Evolutionary conservation across 768 basidiomycete genomes (phyloP).

Genomic region (Pleurotus salmoneostramineus): DNA sequence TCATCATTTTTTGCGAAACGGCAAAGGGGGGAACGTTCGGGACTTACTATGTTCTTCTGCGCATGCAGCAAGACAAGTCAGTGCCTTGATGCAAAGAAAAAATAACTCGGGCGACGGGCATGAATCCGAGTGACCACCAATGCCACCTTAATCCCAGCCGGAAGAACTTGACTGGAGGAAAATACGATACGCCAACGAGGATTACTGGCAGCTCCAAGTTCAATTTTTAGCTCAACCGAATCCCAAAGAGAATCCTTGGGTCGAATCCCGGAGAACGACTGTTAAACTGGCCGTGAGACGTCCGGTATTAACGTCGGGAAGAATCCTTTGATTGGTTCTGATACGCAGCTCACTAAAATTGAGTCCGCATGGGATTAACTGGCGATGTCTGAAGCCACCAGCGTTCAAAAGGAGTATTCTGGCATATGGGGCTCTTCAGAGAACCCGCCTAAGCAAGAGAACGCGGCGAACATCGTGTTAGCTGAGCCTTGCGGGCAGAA

Average conservation of each 20-base stretch:
- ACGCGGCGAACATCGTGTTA: not conserved
- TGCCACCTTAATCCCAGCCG: not conserved
- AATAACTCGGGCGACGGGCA: not conserved
- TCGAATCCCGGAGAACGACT: not conserved
- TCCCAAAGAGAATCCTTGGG: not conserved
- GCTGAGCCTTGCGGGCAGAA: not conserved
- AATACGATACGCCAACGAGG: not conserved
- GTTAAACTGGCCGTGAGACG: not conserved
- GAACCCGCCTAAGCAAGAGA: not conserved
- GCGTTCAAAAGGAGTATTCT: not conserved
- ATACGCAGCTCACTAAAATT: not conserved
- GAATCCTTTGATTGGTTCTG: not conserved
- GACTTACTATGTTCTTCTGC: not conserved
- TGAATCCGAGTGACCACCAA: not conserved
- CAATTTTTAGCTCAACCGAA: constrained; percentile 3
- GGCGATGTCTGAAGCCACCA: not conserved
- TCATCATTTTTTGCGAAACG: constrained; percentile 2
- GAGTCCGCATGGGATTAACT: not conserved
- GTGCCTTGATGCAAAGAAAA: constrained; percentile 1
- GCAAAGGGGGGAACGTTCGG: constrained; percentile 1
- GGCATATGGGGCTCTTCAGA: not conserved
- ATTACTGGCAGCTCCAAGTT: not conserved
- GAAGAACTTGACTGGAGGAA: not conserved
- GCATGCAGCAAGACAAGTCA: not conserved
- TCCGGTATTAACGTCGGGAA: not conserved